phyloP scores from a whole-genome alignment of 2,329 filamentous ascomycete species.

The Mollisia scopiformis region DNA sequence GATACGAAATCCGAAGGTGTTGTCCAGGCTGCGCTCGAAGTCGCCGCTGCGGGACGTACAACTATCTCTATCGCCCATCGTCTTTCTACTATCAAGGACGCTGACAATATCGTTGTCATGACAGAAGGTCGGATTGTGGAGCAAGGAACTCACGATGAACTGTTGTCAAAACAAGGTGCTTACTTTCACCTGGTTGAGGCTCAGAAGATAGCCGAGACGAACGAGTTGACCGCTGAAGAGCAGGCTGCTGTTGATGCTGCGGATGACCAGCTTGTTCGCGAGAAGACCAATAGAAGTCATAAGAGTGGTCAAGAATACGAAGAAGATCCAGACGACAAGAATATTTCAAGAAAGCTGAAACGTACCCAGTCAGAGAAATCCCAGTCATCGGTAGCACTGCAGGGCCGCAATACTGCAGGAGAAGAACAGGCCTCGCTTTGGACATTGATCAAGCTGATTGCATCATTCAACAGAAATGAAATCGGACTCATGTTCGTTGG shows the following conservation, averaged over 20 bases:
- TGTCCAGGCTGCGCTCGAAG: constrained; percentile 90
- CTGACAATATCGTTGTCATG: constrained; percentile 97
- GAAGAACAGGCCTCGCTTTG: constrained; percentile 68
- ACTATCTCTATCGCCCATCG: constrained; percentile 97
- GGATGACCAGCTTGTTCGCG: constrained; percentile 54
- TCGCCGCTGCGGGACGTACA: constrained; percentile 81
- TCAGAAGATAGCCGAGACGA: constrained; percentile 74
- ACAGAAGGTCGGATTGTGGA: constrained; percentile 83
- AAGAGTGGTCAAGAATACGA: constrained; percentile 44
- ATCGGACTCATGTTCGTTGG: constrained; percentile 73
- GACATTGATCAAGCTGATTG: constrained; percentile 79
- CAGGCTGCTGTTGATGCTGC: constrained; percentile 52
- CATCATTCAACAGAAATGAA: constrained; percentile 77
- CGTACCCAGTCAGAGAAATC: constrained; percentile 60
- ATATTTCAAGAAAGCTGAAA: constrained; percentile 60
- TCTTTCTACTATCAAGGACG: constrained; percentile 89
- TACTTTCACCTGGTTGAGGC: constrained; percentile 88
- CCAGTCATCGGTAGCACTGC: constrained; percentile 71
- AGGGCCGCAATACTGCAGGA: constrained; percentile 53
- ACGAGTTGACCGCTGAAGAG: constrained; percentile 55
- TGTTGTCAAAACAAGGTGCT: constrained; percentile 70
- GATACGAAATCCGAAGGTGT: constrained; percentile 95
- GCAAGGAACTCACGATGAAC: constrained; percentile 83
- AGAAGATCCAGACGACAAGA: constrained; percentile 63
- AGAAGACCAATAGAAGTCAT: constrained; percentile 46